Conservation (phyloP, 2,329 filamentous ascomycete species). For the Calonectria fujianensis region DNA sequence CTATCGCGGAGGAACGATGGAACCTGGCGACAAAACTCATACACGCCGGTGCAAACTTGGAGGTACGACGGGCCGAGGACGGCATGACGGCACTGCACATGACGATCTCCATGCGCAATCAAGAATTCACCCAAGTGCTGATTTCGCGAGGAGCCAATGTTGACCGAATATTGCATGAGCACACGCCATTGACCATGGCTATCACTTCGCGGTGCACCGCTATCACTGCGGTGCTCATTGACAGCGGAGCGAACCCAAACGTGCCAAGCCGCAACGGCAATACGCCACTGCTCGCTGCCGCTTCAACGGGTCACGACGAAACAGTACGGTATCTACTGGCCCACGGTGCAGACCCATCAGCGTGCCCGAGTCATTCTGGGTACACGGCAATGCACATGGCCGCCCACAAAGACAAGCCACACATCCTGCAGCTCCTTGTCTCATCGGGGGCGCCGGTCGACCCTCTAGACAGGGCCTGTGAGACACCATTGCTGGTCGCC, state of each 20-base stretch:
- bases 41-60: conserved; percentile 53
- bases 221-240: conserved; percentile 53
- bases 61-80: conserved; percentile 49
- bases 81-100: conserved; percentile 55
- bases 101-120: conserved; percentile 54
- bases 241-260: conserved; percentile 54
- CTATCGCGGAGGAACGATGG: conserved; percentile 52
- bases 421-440: conserved; percentile 49
- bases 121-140: conserved; percentile 53
- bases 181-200: conserved; percentile 55
- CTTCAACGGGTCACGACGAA: conserved; percentile 55
- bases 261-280: conserved; percentile 53
- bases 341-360: conserved; percentile 52
- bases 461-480: conserved; percentile 49
- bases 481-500: conserved; percentile 54
- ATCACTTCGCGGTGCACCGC: conserved; percentile 53
- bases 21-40: conserved; percentile 50
- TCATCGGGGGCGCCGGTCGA: conserved; percentile 52
- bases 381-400: conserved; percentile 56
- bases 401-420: conserved; percentile 53
- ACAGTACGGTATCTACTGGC: conserved; percentile 55
- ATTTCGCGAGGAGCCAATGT: conserved; percentile 54
- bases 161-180: conserved; percentile 52
- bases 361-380: conserved; percentile 49
- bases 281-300: conserved; percentile 53